phyloP scores from a whole-genome alignment of 2,329 filamentous ascomycete species.

The Atkinsonella texensis region DNA sequence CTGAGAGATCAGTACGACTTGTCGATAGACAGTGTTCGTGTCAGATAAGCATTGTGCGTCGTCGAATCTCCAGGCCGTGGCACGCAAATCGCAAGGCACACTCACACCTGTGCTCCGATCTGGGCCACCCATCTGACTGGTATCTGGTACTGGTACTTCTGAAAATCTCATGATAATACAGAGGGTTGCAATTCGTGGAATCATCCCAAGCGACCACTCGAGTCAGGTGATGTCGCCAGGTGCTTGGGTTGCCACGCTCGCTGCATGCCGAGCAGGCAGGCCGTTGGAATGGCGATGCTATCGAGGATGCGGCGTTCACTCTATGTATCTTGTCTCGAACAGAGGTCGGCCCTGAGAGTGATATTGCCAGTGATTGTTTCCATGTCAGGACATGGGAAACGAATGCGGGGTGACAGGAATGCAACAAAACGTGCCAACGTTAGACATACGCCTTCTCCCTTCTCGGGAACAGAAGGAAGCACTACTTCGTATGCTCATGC shows the following conservation, averaged over 20 bases:
- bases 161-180: not conserved
- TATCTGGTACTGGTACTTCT: not conserved
- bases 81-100: not conserved
- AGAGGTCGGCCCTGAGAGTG: too few species aligned
- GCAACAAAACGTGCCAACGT: not conserved
- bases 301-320: too few species aligned
- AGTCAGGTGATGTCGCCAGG: not conserved
- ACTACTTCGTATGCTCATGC: too few species aligned
- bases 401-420: slow-evolving; percentile 2
- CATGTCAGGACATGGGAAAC: not conserved
- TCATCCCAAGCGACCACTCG: not conserved
- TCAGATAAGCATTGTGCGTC: not conserved
- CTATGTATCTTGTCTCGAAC: too few species aligned
- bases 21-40: not conserved
- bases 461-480: not conserved
- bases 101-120: not conserved
- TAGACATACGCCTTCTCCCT: not conserved
- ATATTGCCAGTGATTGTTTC: too few species aligned
- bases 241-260: not conserved
- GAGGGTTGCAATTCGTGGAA: not conserved
- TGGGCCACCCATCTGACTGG: not conserved
- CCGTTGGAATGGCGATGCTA: not conserved
- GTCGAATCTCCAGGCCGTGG: not conserved
- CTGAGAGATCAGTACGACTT: not conserved
- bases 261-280: not conserved